phyloP scores from a whole-genome alignment of 1,284 basidiomycete species.

The Malassezia brasiliensis region DNA sequence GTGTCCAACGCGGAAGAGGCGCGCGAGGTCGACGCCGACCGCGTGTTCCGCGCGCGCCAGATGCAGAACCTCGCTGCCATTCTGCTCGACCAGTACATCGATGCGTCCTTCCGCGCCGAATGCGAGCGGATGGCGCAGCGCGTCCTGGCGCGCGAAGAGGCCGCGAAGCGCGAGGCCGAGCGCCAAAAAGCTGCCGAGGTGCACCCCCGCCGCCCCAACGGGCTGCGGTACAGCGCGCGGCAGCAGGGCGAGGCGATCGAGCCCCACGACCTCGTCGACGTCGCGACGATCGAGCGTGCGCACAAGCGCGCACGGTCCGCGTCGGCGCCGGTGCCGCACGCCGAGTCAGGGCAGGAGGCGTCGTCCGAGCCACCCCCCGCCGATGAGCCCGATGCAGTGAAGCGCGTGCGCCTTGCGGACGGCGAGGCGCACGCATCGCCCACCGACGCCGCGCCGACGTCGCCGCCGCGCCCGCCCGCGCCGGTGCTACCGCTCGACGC shows the following conservation, averaged over 20 bases:
- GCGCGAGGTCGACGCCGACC: slow-evolving; percentile 58
- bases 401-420: background rate
- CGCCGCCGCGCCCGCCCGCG: background rate
- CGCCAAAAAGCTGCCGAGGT: slow-evolving; percentile 50
- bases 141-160: slow-evolving; percentile 57
- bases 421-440: background rate
- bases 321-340: slow-evolving; percentile 1
- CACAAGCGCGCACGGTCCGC: slow-evolving; percentile 27
- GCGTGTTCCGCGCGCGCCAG: slow-evolving; percentile 71
- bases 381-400: background rate
- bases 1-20: slow-evolving; percentile 66
- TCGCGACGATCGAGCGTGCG: slow-evolving; percentile 21
- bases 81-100: slow-evolving; percentile 73
- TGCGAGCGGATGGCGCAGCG: slow-evolving; percentile 79
- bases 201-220: slow-evolving; percentile 24
- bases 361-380: background rate
- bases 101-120: slow-evolving; percentile 68
- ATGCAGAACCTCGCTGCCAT: slow-evolving; percentile 80
- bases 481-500: slow-evolving; percentile 3
- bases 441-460: background rate
- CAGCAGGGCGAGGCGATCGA: slow-evolving; percentile 64
- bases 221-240: slow-evolving; percentile 52
- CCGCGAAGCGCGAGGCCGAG: slow-evolving; percentile 21
- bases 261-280: slow-evolving; percentile 21
- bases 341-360: background rate